Evolutionary conservation across 768 basidiomycete genomes (phyloP), one percentile per base, ranked within the genome.

Genomic region (Tulasnella sp.): DNA sequence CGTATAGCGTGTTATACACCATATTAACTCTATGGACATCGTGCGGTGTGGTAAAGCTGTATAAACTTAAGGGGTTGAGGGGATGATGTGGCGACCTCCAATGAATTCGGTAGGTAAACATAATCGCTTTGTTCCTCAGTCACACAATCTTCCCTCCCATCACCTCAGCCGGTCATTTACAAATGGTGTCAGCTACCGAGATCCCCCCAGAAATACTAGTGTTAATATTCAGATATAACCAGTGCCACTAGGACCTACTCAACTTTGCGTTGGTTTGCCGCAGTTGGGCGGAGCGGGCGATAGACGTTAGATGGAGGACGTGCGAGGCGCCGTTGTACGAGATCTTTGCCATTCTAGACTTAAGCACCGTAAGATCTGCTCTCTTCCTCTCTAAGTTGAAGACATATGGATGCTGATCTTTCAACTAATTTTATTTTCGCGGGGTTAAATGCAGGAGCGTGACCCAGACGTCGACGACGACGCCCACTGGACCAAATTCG

Each of bases 11-110:
- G 64, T 69, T 69, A 31, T 69, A 69, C 64, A 69, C 37, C 34
- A 69, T 69, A 69, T 69, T 69, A 69, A 31, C 16, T 69, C 64
- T 37, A 69, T 69, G 64, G 64, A 69, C 64, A 69, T 34, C 64
- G 64, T 69, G 28, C 9, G 64, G 64, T 69, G 64, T 37, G 31
- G 64, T 69, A 8, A 37, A 28, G 64, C 31, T 69, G 58, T 60
- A 60, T 58, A 58, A 11, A 58, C 54, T 58, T 58, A 58, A 58
- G 24, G 22, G 58, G n/a, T 22, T 5, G 7, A 2, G 58, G 28
- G 58, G n/a, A n/a, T n/a, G 9, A 22, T 18, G 58, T 60, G 24
- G n/a, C n/a, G n/a, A n/a, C n/a, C n/a, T n/a, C n/a, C n/a, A n/a
- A n/a, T n/a, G n/a, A n/a, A n/a, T n/a, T n/a, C n/a, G n/a, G 46